Evolutionary conservation across 352 stramenopile species (phyloP).

Genomic region (Phytopythium kandeliae): DNA sequence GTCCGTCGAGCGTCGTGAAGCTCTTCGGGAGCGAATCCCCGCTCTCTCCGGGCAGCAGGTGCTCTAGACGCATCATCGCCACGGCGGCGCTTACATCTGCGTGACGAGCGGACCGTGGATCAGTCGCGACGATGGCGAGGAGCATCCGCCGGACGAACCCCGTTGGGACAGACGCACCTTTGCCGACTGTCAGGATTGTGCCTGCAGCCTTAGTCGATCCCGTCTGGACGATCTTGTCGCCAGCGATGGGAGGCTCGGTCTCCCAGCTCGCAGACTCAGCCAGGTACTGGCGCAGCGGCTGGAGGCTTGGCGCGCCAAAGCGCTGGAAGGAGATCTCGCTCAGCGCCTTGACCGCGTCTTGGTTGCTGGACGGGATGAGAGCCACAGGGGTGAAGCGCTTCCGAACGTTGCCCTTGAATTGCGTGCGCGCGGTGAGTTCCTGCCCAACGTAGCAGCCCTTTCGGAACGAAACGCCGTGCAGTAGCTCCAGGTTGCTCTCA

Average conservation of each 20-base stretch:
- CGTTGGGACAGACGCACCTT: slow-evolving; percentile 17
- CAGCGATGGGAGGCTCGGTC: slow-evolving; percentile 18
- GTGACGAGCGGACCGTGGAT: background rate
- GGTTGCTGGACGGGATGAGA: slow-evolving; percentile 44
- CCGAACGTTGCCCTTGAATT: slow-evolving; percentile 89
- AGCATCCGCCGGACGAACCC: too few relatives aligned
- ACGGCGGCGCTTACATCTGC: slow-evolving; percentile 42
- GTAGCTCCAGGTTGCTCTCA: slow-evolving; percentile 90
- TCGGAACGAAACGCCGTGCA: slow-evolving; percentile 87
- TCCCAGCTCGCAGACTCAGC: slow-evolving; percentile 23
- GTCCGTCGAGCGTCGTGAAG: slow-evolving; percentile 61
- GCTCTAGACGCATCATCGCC: slow-evolving; percentile 76
- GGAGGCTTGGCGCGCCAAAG: slow-evolving; percentile 34
- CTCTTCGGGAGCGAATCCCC: slow-evolving; percentile 35
- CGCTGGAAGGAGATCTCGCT: slow-evolving; percentile 52
- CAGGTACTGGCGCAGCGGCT: slow-evolving; percentile 39
- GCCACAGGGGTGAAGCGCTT: slow-evolving; percentile 76
- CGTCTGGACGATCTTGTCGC: slow-evolving; percentile 44
- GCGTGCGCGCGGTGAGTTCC: slow-evolving; percentile 91
- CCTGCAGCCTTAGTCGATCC: slow-evolving; percentile 57
- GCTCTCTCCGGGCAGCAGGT: slow-evolving; percentile 43
- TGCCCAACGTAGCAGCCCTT: slow-evolving; percentile 96
- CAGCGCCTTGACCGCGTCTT: slow-evolving; percentile 45
- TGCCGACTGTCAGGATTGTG: slow-evolving; percentile 39
- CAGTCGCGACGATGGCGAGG: too few relatives aligned